Conservation (phyloP, 305 asterid species). For the Salvia sclarea region DNA sequence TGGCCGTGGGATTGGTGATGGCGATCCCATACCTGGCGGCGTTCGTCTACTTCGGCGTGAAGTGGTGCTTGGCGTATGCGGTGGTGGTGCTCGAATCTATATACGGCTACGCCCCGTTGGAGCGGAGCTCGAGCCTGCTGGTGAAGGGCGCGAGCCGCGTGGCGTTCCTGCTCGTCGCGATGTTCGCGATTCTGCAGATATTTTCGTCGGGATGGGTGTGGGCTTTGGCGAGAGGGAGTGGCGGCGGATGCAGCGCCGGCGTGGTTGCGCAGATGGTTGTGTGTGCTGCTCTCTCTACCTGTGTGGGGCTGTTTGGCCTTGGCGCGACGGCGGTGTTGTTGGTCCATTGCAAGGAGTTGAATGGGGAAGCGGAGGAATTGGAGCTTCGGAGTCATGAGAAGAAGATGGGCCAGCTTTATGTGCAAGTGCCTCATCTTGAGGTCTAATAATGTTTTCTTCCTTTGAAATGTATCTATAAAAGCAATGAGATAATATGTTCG, state of each 20-base stretch:
- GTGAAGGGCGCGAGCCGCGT: conserved; percentile 56
- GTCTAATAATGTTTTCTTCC: not conserved
- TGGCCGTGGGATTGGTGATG: conserved; percentile 16
- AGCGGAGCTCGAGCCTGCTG: conserved; percentile 60
- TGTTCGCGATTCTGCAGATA: conserved; percentile 30
- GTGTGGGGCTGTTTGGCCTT: conserved; percentile 29
- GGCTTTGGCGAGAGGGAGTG: not conserved
- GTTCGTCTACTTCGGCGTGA: conserved; percentile 39
- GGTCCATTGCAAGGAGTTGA: conserved; percentile 37
- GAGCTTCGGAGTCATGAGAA: conserved; percentile 53
- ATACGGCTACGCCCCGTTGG: conserved; percentile 66
- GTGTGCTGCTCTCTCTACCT: conserved; percentile 23
- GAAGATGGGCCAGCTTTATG: conserved; percentile 54
- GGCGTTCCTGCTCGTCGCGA: conserved; percentile 34
- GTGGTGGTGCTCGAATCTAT: conserved; percentile 61
- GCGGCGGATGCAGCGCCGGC: conserved; percentile 9
- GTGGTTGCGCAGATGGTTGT: conserved; percentile 38
- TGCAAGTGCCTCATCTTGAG: conserved; percentile 48
- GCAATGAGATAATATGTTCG: too few relatives aligned
- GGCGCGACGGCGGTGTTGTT: conserved; percentile 35
- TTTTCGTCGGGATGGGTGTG: conserved; percentile 35
- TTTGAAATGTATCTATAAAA: too few relatives aligned
- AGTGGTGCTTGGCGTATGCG: conserved; percentile 49
- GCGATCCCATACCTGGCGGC: conserved; percentile 12
- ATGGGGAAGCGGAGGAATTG: conserved; percentile 51